These are phyloP conservation scores for Marsdenia floribunda DNA, from an alignment of 257 asterid genomes.

Conservation along the genomic window DNA sequence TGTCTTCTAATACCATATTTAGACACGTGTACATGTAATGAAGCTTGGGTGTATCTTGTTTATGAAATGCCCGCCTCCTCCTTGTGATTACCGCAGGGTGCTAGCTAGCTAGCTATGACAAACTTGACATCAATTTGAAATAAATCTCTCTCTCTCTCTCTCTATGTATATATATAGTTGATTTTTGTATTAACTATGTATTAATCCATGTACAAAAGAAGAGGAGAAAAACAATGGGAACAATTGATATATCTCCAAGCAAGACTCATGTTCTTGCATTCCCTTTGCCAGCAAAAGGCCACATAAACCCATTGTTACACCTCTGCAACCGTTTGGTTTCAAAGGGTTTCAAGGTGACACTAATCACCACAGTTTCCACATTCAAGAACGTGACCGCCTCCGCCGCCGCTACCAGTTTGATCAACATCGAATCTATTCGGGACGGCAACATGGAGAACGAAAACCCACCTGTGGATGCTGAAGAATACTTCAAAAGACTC, in stretches of 20 bases:
- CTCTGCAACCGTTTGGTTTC: conserved; percentile 28
- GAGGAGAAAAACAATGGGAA: not conserved
- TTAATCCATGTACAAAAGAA: too few species aligned
- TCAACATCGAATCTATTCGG: conserved; percentile 20
- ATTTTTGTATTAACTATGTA: too few species aligned
- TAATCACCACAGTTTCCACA: conserved; percentile 20
- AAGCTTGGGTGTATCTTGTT: too few species aligned
- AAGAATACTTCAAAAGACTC: conserved; percentile 17
- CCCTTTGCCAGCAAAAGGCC: conserved; percentile 46
- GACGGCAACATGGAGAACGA: conserved; percentile 26
- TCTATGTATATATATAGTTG: not conserved
- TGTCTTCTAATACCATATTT: too few species aligned
- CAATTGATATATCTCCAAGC: conserved; percentile 5
- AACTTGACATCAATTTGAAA: too few species aligned
- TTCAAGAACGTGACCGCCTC: conserved; percentile 10
- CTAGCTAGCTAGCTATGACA: too few species aligned
- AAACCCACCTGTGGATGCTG: not conserved
- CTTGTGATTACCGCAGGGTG: too few species aligned
- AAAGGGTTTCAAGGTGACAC: conserved; percentile 22
- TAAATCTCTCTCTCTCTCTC: too few species aligned
- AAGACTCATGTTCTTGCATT: conserved; percentile 25
- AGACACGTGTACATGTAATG: too few species aligned
- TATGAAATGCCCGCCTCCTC: too few species aligned
- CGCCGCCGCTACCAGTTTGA: not conserved
- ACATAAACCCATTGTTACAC: conserved; percentile 36